phyloP scores from a whole-genome alignment of 129 eudicot species.

The Chrysanthemum makinoi region DNA sequence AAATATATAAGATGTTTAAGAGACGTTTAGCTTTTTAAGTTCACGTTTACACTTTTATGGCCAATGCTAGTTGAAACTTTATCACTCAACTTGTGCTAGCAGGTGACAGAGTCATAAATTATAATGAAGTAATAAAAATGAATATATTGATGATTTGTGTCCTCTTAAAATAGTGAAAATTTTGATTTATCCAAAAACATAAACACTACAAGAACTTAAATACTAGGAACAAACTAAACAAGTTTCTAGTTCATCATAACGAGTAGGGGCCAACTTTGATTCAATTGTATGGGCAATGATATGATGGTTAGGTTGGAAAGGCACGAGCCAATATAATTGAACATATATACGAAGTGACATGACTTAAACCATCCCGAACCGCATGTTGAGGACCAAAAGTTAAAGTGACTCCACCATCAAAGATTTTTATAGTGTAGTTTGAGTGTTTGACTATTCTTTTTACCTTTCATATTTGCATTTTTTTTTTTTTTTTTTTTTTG shows the following conservation, averaged over 20 bases:
- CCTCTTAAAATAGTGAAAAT: too few species aligned
- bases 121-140: too few species aligned
- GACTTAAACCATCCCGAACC: constrained; percentile 33
- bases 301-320: constrained; percentile 23
- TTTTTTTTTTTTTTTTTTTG: background rate
- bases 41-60: too few species aligned
- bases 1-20: too few species aligned
- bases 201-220: too few species aligned
- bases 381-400: constrained; percentile 26
- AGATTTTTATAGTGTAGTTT: too few species aligned
- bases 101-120: too few species aligned
- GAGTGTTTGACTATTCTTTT: background rate
- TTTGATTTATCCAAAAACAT: too few species aligned
- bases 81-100: too few species aligned
- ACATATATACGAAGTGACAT: constrained; percentile 12
- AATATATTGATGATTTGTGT: too few species aligned
- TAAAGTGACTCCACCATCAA: constrained; percentile 21
- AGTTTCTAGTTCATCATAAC: background rate
- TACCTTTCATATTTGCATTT: background rate
- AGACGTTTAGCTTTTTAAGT: too few species aligned
- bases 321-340: constrained; percentile 6
- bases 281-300: background rate
- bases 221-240: background rate
- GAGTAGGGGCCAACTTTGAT: constrained; percentile 8
- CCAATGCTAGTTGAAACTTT: too few species aligned